Percentiles rank a stretch among this genome's conserved stretches.
These are phyloP conservation scores for Candida argentea DNA, from an alignment of 805 yeast genomes.

Conservation along the genomic window DNA sequence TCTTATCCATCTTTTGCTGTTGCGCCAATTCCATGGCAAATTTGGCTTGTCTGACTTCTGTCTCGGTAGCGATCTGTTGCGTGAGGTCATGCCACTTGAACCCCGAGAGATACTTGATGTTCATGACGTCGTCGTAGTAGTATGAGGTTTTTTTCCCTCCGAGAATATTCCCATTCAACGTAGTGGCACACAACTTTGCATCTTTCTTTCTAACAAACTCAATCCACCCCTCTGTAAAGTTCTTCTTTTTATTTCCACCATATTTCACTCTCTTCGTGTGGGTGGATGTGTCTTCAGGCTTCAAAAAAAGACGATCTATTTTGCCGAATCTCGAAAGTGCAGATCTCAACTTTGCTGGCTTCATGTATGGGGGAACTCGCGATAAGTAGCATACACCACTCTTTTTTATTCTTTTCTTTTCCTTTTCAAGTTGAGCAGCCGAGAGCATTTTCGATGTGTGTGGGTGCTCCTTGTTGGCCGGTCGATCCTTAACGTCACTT, in stretches of 20 bases:
- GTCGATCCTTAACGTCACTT: constrained; percentile 1
- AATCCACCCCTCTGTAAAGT: constrained; percentile 94
- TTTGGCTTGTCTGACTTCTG: constrained; percentile 80
- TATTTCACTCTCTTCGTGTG: constrained; percentile 62
- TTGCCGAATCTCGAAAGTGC: constrained; percentile 75
- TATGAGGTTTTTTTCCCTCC: constrained; percentile 91
- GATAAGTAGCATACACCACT: constrained; percentile 94
- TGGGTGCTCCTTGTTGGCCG: constrained; percentile 6
- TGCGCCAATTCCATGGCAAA: constrained; percentile 82
- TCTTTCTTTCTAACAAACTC: constrained; percentile 77
- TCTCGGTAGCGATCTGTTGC: constrained; percentile 84
- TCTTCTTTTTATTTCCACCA: constrained; percentile 88
- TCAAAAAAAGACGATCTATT: constrained; percentile 75
- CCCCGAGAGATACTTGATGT: constrained; percentile 78
- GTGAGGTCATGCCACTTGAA: constrained; percentile 95
- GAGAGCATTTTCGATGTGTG: constrained; percentile 44
- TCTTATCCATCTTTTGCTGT: constrained; percentile 78
- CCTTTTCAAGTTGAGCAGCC: constrained; percentile 44
- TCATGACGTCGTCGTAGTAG: constrained; percentile 90
- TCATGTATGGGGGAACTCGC: constrained; percentile 93
- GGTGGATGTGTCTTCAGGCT: constrained; percentile 68
- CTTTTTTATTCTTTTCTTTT: constrained; percentile 45
- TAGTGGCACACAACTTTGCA: constrained; percentile 79
- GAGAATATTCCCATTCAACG: constrained; percentile 78
- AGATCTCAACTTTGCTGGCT: constrained; percentile 82